Evolutionary conservation across 169 alveolate genomes (phyloP).

Genomic region (Sarcocystis neurona): DNA sequence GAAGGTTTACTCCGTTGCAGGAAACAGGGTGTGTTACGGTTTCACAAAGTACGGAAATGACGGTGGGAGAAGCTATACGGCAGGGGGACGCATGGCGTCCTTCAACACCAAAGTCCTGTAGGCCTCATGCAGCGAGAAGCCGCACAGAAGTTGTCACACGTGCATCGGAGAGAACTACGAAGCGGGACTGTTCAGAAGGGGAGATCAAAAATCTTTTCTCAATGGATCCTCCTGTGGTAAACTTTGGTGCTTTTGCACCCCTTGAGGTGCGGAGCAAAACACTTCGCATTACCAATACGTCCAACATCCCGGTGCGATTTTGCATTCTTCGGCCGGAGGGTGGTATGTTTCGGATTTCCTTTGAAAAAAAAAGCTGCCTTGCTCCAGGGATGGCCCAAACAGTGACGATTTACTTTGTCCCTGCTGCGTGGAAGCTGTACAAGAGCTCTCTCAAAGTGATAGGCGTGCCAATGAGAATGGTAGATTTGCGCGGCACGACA

Average conservation of each 20-base stretch:
- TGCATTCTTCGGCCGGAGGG: neutral
- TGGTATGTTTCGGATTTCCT: neutral
- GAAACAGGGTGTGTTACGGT: too few species aligned
- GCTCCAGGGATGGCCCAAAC: slow-evolving; percentile 31
- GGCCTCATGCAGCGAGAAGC: too few species aligned
- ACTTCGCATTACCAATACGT: neutral
- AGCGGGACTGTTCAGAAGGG: too few species aligned
- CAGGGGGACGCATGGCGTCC: too few species aligned
- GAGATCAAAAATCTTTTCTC: too few species aligned
- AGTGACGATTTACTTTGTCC: neutral
- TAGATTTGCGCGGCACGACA: neutral
- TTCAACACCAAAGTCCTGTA: too few species aligned
- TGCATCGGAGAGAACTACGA: too few species aligned
- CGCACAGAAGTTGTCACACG: too few species aligned
- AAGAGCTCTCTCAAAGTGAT: neutral
- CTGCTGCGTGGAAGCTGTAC: slow-evolving; percentile 7
- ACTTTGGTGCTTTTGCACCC: neutral
- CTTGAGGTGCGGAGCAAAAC: neutral
- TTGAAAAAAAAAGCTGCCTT: slow-evolving; percentile 11
- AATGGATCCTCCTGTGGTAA: too few species aligned
- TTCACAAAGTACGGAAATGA: too few species aligned
- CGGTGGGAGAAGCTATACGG: too few species aligned
- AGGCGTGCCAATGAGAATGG: neutral
- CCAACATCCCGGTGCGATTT: neutral
- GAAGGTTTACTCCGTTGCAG: too few species aligned